These are phyloP conservation scores for Mycena chlorophos DNA, from an alignment of 768 basidiomycete species.

Conservation along the genomic window DNA sequence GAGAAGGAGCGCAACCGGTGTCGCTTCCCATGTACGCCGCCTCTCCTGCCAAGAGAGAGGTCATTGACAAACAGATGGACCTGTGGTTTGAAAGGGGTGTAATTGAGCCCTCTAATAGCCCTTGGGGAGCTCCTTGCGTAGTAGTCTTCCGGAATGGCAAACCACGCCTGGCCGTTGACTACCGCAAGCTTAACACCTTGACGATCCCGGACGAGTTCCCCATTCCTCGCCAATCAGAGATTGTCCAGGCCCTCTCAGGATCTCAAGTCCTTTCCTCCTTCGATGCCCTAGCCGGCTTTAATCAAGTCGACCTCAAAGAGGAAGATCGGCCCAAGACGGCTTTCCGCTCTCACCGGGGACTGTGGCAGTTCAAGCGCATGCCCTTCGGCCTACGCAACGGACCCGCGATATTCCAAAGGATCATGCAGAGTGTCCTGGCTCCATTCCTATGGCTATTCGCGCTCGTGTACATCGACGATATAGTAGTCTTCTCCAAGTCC, in stretches of 20 bases:
- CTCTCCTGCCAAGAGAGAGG: constrained; percentile 26
- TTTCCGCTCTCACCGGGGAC: constrained; percentile 31
- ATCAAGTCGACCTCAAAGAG: constrained; percentile 24
- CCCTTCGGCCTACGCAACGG: constrained; percentile 4
- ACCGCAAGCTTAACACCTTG: too few relatives aligned
- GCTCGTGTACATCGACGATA: too few relatives aligned
- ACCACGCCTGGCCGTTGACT: too few relatives aligned
- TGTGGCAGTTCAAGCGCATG: constrained; percentile 28
- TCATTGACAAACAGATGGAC: constrained; percentile 32
- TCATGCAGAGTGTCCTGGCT: constrained; percentile 1
- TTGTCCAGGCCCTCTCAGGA: constrained; percentile 25
- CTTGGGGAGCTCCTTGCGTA: too few relatives aligned
- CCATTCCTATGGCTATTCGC: constrained; percentile 8
- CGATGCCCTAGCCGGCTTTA: constrained; percentile 34
- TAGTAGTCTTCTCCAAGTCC: too few relatives aligned
- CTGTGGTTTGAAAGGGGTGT: too few relatives aligned
- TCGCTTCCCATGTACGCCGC: constrained; percentile 25
- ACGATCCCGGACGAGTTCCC: too few relatives aligned
- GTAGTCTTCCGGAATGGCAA: too few relatives aligned
- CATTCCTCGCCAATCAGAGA: constrained; percentile 25
- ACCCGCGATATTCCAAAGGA: constrained; percentile 5
- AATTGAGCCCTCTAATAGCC: too few relatives aligned
- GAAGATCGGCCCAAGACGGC: constrained; percentile 29
- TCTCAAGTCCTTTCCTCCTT: too few relatives aligned
- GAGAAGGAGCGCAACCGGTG: constrained; percentile 16